Evolutionary conservation across 257 asterid genomes (phyloP).

Genomic region (Nicotiana attenuata): DNA sequence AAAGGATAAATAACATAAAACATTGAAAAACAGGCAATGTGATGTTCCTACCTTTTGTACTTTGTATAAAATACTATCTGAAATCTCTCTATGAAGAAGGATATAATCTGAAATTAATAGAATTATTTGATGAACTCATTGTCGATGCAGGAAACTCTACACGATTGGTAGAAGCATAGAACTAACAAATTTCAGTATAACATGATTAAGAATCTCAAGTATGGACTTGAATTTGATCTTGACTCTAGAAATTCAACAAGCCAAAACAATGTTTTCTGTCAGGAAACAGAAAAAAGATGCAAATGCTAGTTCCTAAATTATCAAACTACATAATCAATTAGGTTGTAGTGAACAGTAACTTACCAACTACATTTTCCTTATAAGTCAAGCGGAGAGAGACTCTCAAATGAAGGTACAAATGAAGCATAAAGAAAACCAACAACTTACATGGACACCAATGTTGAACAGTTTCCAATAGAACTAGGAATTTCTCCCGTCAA

Average conservation of each 20-base stretch:
- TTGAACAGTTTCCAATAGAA: slow-evolving; percentile 56
- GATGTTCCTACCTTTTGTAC: background rate
- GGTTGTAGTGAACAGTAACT: background rate
- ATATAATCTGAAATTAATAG: background rate
- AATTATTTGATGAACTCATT: background rate
- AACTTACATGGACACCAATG: slow-evolving; percentile 61
- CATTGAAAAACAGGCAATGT: background rate
- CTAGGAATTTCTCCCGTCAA: slow-evolving; percentile 56
- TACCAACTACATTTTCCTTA: background rate
- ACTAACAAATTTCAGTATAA: background rate
- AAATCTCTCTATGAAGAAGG: background rate
- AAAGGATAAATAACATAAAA: background rate
- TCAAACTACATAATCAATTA: background rate
- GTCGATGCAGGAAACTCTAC: background rate
- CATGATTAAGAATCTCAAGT: background rate
- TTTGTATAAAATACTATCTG: background rate
- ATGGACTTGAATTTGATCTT: background rate
- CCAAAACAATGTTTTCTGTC: background rate
- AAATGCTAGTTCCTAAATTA: background rate
- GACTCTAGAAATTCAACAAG: background rate
- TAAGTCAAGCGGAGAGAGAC: background rate
- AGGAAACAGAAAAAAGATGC: background rate
- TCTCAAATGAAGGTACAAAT: background rate
- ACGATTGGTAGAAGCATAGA: background rate
- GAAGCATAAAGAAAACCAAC: slow-evolving; percentile 11